A percentile compares a stretch with the other conserved stretches of the same genome.
phyloP scores from a whole-genome alignment of 2,329 filamentous ascomycete species.

The Teratosphaeria viscida region DNA sequence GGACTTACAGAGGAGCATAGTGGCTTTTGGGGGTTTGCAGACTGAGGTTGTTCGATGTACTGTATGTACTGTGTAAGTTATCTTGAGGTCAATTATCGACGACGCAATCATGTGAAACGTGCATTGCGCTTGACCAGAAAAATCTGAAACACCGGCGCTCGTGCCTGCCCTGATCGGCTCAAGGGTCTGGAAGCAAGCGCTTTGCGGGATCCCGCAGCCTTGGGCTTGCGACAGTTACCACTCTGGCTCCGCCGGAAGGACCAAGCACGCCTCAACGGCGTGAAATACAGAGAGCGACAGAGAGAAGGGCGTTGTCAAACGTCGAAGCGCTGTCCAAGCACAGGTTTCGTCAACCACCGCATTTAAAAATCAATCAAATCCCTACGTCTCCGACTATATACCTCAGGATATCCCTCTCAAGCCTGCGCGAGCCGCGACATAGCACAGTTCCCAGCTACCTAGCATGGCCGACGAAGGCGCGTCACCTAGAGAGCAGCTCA shows the following conservation, averaged over 20 bases:
- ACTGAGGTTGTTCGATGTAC: neutral
- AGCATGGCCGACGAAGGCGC: conserved; percentile 54
- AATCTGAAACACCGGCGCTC: neutral
- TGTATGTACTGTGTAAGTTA: neutral
- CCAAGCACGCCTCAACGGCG: neutral
- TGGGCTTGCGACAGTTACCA: neutral
- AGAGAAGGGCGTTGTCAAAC: neutral
- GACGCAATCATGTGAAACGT: neutral
- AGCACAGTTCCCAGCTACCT: neutral
- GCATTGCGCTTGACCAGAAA: neutral
- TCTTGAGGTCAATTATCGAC: neutral
- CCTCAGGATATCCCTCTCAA: neutral
- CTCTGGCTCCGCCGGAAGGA: neutral
- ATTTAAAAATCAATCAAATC: neutral
- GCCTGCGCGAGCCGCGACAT: neutral
- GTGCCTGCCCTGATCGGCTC: neutral
- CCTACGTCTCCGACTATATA: neutral
- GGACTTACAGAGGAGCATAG: conserved; percentile 56
- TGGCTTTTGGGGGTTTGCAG: neutral
- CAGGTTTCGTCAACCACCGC: neutral
- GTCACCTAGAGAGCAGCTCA: conserved; percentile 69
- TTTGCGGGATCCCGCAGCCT: neutral
- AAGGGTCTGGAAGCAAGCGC: neutral
- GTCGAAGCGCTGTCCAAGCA: neutral
- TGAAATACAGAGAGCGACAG: neutral